phyloP scores from a whole-genome alignment of 306 rosid genomes.

The Lathyrus sativus region DNA sequence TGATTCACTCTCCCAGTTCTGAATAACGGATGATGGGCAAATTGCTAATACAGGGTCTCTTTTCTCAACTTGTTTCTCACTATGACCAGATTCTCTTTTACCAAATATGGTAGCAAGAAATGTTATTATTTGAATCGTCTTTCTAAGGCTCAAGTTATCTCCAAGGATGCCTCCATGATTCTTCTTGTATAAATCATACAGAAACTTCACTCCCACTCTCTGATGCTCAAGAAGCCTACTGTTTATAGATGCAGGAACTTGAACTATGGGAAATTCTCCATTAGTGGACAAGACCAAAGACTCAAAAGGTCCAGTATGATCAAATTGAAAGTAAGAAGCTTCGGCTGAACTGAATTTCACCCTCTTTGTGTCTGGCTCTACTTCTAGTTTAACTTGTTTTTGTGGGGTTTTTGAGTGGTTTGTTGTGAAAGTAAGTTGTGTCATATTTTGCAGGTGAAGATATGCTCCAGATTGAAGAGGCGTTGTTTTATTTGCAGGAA shows the following conservation, averaged over 20 bases:
- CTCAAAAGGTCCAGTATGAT: slow-evolving; percentile 71
- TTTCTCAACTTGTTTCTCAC: slow-evolving; percentile 44
- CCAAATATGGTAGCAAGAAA: slow-evolving; percentile 84
- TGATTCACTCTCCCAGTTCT: slow-evolving; percentile 91
- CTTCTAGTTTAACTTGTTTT: not conserved
- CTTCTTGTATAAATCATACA: slow-evolving; percentile 72
- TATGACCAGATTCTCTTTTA: slow-evolving; percentile 48
- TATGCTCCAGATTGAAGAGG: no score
- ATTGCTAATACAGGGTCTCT: slow-evolving; percentile 74
- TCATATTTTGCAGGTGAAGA: no score
- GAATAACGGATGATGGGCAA: slow-evolving; percentile 86
- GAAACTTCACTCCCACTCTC: slow-evolving; percentile 77
- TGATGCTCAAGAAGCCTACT: slow-evolving; percentile 92
- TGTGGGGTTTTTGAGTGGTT: slow-evolving; percentile 2
- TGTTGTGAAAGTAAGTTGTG: slow-evolving; percentile 29
- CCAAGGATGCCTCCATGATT: slow-evolving; percentile 96
- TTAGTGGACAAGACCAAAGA: slow-evolving; percentile 64
- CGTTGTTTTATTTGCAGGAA: no score
- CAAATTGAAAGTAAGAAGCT: slow-evolving; percentile 61
- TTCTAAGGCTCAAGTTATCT: slow-evolving; percentile 98
- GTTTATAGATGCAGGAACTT: slow-evolving; percentile 93
- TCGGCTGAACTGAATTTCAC: slow-evolving; percentile 36
- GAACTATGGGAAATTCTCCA: slow-evolving; percentile 56
- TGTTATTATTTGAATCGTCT: slow-evolving; percentile 93
- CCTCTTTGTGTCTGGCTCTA: slow-evolving; percentile 37